Conservation (phyloP, 768 basidiomycete genomes). For the Asterophora lycoperdoides region DNA sequence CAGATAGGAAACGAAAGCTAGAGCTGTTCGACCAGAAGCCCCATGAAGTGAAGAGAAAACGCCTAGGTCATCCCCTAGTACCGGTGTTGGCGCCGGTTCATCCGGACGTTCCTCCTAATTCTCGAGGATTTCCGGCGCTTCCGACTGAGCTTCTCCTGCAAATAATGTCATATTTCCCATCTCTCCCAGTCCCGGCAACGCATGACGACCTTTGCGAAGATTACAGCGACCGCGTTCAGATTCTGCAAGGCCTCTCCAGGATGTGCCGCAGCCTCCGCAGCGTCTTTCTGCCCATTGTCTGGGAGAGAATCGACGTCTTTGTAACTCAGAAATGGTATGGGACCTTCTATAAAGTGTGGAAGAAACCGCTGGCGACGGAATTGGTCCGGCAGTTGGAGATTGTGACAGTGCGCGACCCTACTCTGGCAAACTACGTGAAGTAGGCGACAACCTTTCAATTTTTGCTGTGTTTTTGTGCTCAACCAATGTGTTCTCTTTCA, state of each 20-base stretch:
- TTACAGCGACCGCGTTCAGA: constrained; percentile 1
- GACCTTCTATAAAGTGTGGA: not conserved
- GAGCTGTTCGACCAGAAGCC: no score
- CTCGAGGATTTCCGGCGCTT: constrained; percentile 16
- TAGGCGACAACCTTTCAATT: not conserved
- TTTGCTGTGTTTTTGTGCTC: not conserved
- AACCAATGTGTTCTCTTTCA: not conserved
- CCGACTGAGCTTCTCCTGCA: constrained; percentile 24
- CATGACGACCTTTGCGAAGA: not conserved
- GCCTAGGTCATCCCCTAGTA: no score
- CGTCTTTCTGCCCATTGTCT: constrained; percentile 13
- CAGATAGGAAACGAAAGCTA: no score
- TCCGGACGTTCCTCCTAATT: constrained; percentile 16
- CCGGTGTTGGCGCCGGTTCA: no score
- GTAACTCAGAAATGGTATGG: not conserved
- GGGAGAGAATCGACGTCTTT: constrained; percentile 17
- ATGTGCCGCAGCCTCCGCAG: constrained; percentile 17
- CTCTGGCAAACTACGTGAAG: constrained; percentile 18
- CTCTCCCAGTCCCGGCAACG: constrained; percentile 15
- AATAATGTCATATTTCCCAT: constrained; percentile 14
- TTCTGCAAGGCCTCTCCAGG: constrained; percentile 16
- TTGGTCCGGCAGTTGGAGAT: constrained; percentile 20
- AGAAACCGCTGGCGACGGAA: constrained; percentile 9
- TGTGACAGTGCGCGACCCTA: constrained; percentile 21
- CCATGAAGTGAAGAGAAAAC: no score